Evolutionary conservation across 495 filamentous ascomycete genomes (phyloP), one percentile per base, ranked within the genome.

Genomic region (Neurospora sublineolata): DNA sequence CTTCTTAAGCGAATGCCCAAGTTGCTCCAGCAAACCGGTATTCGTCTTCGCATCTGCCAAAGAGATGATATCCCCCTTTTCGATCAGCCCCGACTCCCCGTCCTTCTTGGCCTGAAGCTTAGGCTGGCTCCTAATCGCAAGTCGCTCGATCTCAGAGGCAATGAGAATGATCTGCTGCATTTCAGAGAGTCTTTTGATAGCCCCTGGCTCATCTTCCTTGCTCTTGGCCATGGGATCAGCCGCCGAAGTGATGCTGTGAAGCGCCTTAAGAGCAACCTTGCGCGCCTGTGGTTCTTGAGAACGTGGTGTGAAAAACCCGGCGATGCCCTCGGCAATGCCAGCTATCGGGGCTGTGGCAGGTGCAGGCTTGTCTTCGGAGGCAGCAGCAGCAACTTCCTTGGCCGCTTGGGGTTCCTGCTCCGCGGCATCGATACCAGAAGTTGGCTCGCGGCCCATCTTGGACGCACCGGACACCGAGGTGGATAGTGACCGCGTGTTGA

Each of bases 1-100:
- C 85, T 92, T 94, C 87, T 94, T 97, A 68, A 97, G 83, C 71
- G 89, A 89, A 83, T 97, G 91, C 11, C 92, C 91, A 76, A 94
- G 79, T 78, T 93, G 88, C 83, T 99, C 94, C 58, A 99, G 77
- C 76, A 94, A 83, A 7, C 93, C 92, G 3, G 94, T 97, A 70
- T 90, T 92, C 83, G 88, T 93, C 88, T 87, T 93, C 72, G 95
- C 95, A 77, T 97, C 93, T 3, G 86, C 87, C 73, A 95, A 76
- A 6, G 88, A 89, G 40, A 97, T 93, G 64, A 97, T 91, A 79
- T 96, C 92, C 18, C 84, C 87, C 71, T 89, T 85, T 75, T 93
- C 88, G 27, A 95, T 82, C 46, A 87, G 80, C 18, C 76, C 76
- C 44, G 79, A 77, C 40, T 76, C 78, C 10, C 27, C 27, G 3